Evolutionary conservation across 2,329 filamentous ascomycete species (phyloP), one percentile per base, ranked within the genome.

Genomic region (Fusarium equiseti): DNA sequence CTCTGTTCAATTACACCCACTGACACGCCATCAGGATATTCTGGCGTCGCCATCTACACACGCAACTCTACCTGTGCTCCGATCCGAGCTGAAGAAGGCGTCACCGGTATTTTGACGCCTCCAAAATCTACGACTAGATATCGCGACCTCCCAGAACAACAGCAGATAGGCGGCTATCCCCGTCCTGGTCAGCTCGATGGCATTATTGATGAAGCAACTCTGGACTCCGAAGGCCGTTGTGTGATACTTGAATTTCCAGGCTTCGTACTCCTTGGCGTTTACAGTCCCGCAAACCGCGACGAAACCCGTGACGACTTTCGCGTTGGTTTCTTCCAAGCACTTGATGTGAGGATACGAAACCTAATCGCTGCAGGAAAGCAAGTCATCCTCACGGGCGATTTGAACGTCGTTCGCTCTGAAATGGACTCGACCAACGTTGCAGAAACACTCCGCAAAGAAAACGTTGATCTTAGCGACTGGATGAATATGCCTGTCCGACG

Each of bases 1-100:
- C 11, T 10, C 11, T 20, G 18, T 40, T 13, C 10, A 27, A 11
- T 13, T 5, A 11, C 24, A 42, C 10, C 24, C 18, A 32, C 68
- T 68, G 45, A 63, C 50, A 22, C 31, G 12, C 8, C 22, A 2
- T 16, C 57, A 97, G 94, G 96, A 26, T 99, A 98, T 78, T 97
- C 95, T 27, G 96, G 96, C 3, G 95, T 99, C 3, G 96, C 92
- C 6, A 94, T 99, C 38, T 99, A 98, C 81, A 98, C 95, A 2
- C 89, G 94, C n/a, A 96, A 92, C 77, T 87, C 92, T 6, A 91
- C 88, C 38, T 98, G 96, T 79, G 89, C 90, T 6, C 96, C 96
- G 0, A 92, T 98, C 27, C 89, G 91, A 65, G 95, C 95, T 6
- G 96, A 99, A 81, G 95, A 98, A 83, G 96, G 96, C n/a, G 86